Evolutionary conservation across 306 rosid species (phyloP).

Genomic region (Vicia sativa): DNA sequence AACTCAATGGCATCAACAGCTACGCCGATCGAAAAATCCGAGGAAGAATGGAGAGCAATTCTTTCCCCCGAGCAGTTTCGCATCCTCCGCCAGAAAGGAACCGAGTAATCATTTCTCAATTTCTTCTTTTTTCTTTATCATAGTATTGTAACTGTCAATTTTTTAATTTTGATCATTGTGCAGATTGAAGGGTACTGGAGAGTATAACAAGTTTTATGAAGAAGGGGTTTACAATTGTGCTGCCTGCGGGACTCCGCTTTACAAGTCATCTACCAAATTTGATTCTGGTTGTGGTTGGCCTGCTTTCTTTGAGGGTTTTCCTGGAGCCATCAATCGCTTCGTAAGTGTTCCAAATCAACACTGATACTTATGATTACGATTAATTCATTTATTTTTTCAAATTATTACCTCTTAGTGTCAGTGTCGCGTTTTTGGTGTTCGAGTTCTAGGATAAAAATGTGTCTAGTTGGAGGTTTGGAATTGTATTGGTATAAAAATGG

Average conservation of each 20-base stretch:
- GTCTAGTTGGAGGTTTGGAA: neutral
- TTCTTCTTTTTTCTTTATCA: neutral
- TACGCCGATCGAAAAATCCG: neutral
- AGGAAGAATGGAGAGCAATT: constrained; percentile 40
- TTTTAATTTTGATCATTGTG: constrained; percentile 2
- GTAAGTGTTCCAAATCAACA: constrained; percentile 5
- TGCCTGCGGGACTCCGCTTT: constrained; percentile 83
- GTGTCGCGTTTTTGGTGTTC: too few relatives aligned
- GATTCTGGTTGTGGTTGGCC: constrained; percentile 98
- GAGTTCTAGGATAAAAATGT: too few relatives aligned
- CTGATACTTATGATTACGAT: too few relatives aligned
- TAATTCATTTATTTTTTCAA: too few relatives aligned
- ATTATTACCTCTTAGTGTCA: too few relatives aligned
- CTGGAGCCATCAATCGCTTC: constrained; percentile 75
- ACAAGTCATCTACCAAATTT: constrained; percentile 79
- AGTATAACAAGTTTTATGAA: constrained; percentile 75
- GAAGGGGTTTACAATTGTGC: constrained; percentile 78
- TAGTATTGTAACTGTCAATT: neutral
- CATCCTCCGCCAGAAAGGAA: constrained; percentile 80
- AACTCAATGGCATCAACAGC: constrained; percentile 3
- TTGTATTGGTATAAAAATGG: neutral
- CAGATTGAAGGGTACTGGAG: constrained; percentile 75
- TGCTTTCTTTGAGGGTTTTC: constrained; percentile 89
- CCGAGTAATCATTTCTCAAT: constrained; percentile 60
- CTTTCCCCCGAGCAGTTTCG: constrained; percentile 86